phyloP scores from a whole-genome alignment of 78 protist species.

The Dictyostelium firmibasis region DNA sequence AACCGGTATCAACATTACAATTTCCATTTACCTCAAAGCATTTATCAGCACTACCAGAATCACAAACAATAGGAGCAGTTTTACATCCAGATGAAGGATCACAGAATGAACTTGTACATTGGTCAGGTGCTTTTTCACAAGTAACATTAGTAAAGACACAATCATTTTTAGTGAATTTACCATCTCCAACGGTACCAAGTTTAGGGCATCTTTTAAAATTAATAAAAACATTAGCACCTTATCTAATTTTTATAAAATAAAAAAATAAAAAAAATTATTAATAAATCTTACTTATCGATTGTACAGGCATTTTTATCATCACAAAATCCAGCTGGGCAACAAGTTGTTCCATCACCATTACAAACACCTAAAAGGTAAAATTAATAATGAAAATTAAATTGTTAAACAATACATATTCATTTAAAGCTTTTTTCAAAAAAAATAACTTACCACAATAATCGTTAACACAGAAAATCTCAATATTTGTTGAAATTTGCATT shows the following conservation, averaged over 20 bases:
- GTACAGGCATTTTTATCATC: background rate
- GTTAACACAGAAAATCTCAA: background rate
- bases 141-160: background rate
- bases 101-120: background rate
- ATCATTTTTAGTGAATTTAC: background rate
- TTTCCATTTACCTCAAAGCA: background rate
- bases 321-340: background rate
- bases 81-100: background rate
- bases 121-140: background rate
- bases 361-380: conserved; percentile 19
- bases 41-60: background rate
- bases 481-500: background rate
- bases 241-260: too few relatives aligned
- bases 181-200: background rate
- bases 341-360: conserved; percentile 11
- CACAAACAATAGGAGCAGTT: too few relatives aligned
- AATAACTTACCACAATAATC: conserved; percentile 8
- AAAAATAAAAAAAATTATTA: too few relatives aligned
- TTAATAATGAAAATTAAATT: too few relatives aligned
- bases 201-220: background rate
- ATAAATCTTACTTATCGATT: background rate
- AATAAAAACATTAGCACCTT: too few relatives aligned
- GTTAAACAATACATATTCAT: too few relatives aligned
- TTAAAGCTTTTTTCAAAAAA: background rate
- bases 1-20: background rate